Percentiles rank a stretch among this genome's conserved stretches.
Evolutionary conservation across 1,139 yeast genomes (phyloP).

Genomic region (Hanseniaspora sp.): DNA sequence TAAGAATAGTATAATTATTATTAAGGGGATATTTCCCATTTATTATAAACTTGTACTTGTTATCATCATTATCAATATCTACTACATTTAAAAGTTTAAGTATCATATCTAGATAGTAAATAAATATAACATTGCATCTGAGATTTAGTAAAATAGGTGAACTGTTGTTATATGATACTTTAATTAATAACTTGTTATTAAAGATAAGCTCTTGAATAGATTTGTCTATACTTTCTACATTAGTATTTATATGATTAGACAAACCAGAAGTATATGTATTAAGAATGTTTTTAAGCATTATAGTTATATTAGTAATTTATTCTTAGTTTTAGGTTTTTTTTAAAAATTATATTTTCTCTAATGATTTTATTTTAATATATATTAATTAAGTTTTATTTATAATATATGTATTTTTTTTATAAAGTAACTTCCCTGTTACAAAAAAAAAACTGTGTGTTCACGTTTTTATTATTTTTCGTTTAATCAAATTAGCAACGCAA

Average conservation of each 20-base stretch:
- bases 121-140: slow-evolving; percentile 1
- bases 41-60: neutral
- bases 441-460: too few relatives aligned
- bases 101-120: slow-evolving; percentile 8
- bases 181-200: neutral
- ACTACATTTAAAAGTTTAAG: slow-evolving; percentile 4
- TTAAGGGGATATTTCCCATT: neutral
- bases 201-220: neutral
- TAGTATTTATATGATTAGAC: neutral
- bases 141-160: neutral
- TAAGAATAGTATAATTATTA: neutral
- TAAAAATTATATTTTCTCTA: too few relatives aligned
- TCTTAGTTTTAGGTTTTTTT: too few relatives aligned
- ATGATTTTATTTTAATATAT: too few relatives aligned
- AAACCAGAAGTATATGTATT: neutral
- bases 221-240: neutral
- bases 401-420: neutral
- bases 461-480: too few relatives aligned
- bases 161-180: neutral
- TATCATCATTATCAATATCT: neutral
- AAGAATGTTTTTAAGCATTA: slow-evolving; percentile 10
- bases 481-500: too few relatives aligned
- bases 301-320: too few relatives aligned
- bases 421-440: neutral
- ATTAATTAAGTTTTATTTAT: too few relatives aligned